Evolutionary conservation across 768 basidiomycete genomes (phyloP).

Genomic region (Pisolithus orientalis): DNA sequence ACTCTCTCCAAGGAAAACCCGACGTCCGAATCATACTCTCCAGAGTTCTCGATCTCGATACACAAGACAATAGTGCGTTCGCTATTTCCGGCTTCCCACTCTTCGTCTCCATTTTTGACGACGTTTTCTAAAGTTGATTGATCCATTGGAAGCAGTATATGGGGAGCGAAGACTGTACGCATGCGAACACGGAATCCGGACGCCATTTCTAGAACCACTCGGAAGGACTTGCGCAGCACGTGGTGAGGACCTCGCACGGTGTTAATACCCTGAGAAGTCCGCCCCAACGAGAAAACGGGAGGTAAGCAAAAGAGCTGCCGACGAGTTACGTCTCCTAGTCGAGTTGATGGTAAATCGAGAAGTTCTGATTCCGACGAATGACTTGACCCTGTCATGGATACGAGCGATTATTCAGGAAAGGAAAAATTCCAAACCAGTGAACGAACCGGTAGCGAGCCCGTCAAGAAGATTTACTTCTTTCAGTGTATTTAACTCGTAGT

Average conservation of each 20-base stretch:
- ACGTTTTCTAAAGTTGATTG: conserved; percentile 15
- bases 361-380: conserved; percentile 29
- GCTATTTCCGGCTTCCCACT: conserved; percentile 61
- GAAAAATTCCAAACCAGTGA: conserved; percentile 1
- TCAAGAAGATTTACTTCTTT: conserved; percentile 66
- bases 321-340: conserved; percentile 65
- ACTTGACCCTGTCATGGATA: conserved; percentile 35
- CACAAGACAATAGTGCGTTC: conserved; percentile 87
- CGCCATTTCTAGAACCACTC: conserved; percentile 69
- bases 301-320: conserved; percentile 61
- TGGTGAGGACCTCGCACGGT: conserved; percentile 46
- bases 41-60: conserved; percentile 83
- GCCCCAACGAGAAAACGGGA: conserved; percentile 37
- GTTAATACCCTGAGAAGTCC: conserved; percentile 47
- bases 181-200: conserved; percentile 87
- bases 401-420: neutral
- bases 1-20: conserved; percentile 75
- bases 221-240: conserved; percentile 80
- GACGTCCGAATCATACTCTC: conserved; percentile 50
- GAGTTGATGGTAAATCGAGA: conserved; percentile 58
- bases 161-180: conserved; percentile 91
- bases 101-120: conserved; percentile 43
- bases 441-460: conserved; percentile 58
- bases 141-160: conserved; percentile 58
- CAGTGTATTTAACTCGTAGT: conserved; percentile 40